Evolutionary conservation across 1,139 yeast genomes (phyloP).

Genomic region (Schwanniomyces etchellsii): DNA sequence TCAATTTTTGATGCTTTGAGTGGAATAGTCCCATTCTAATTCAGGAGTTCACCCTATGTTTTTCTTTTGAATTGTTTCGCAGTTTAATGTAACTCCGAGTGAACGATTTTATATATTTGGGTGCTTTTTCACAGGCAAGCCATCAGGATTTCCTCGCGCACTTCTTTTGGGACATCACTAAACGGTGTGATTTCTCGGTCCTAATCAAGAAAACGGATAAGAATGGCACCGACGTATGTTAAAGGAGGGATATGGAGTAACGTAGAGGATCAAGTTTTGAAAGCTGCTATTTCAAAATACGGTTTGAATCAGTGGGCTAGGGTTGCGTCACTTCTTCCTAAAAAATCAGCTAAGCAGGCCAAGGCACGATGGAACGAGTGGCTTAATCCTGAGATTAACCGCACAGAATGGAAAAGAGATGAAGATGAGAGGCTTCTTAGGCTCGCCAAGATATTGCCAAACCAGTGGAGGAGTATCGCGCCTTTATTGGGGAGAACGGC

Average conservation of each 20-base stretch:
- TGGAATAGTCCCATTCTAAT: slow-evolving; percentile 32
- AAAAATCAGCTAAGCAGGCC: slow-evolving; percentile 87
- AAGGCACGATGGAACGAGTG: slow-evolving; percentile 92
- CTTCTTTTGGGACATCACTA: neutral
- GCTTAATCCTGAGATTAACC: slow-evolving; percentile 68
- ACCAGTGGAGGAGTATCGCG: slow-evolving; percentile 92
- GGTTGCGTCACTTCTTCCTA: slow-evolving; percentile 78
- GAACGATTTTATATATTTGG: no score
- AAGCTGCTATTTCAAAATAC: slow-evolving; percentile 88
- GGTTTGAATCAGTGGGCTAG: slow-evolving; percentile 95
- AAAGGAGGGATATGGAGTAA: slow-evolving; percentile 92
- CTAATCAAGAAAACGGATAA: neutral
- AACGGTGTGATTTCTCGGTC: neutral
- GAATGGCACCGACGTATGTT: slow-evolving; percentile 53
- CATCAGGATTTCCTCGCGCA: slow-evolving; percentile 1
- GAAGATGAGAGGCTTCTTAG: slow-evolving; percentile 73
- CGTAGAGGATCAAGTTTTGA: slow-evolving; percentile 82
- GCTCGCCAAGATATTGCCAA: slow-evolving; percentile 70
- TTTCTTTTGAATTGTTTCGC: neutral
- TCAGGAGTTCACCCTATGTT: no score
- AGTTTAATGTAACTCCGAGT: neutral
- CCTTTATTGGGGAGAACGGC: slow-evolving; percentile 81
- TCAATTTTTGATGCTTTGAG: slow-evolving; percentile 86
- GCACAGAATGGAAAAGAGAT: slow-evolving; percentile 62
- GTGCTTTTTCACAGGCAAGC: no score